Evolutionary conservation across 352 stramenopile genomes (phyloP).

Genomic region (Globisporangium yorkense): DNA sequence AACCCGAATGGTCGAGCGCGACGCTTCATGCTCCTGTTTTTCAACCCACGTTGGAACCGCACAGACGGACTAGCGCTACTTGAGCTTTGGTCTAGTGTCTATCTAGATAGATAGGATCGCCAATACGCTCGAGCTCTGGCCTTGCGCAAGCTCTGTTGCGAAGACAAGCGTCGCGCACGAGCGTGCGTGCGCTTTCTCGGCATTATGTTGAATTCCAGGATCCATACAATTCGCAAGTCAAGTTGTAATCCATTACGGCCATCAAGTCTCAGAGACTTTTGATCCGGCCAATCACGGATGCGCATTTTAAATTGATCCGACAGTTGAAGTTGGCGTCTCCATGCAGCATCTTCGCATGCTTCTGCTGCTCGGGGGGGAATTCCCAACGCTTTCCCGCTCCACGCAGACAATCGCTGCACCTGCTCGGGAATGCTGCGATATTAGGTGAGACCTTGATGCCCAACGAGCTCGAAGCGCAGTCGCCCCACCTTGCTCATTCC

Average conservation of each 20-base stretch:
- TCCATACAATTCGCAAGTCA: not conserved
- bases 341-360: not conserved
- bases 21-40: not conserved
- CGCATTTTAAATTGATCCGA: conserved; percentile 21
- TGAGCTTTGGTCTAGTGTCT: no score
- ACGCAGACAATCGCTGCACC: no score
- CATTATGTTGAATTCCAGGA: not conserved
- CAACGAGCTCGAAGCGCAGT: not conserved
- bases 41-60: no score
- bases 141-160: not conserved
- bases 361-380: no score
- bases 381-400: not conserved
- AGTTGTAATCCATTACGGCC: not conserved
- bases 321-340: conserved; percentile 23
- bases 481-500: conserved; percentile 24
- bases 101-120: no score
- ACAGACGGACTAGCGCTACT: no score
- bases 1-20: not conserved
- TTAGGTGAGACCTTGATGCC: not conserved
- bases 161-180: not conserved
- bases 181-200: not conserved
- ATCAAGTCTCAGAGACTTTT: not conserved
- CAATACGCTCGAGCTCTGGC: no score
- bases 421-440: no score
- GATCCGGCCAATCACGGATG: conserved; percentile 13